These are phyloP conservation scores for Stephanodiscus minutulus DNA, from an alignment of 108 stramenopile genomes.

Conservation along the genomic window DNA sequence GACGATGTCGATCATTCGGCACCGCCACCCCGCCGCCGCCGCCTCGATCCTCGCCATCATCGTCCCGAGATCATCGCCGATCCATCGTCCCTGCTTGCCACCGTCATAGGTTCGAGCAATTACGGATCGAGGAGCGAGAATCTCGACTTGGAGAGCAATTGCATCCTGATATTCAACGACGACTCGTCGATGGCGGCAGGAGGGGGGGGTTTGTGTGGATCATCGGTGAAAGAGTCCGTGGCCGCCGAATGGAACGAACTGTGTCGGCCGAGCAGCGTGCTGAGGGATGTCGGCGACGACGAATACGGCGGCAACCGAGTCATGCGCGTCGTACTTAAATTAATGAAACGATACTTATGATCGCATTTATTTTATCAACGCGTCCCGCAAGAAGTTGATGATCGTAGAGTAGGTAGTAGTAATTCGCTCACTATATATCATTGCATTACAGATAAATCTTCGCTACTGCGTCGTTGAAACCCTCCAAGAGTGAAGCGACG, in stretches of 20 bases:
- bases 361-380: too few species aligned
- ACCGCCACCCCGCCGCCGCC: not conserved
- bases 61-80: slow-evolving; percentile 24
- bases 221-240: slow-evolving; percentile 18
- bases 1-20: not conserved
- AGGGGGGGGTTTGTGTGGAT: too few species aligned
- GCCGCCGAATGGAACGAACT: slow-evolving; percentile 48
- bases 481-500: slow-evolving; percentile 64
- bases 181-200: too few species aligned
- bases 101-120: slow-evolving; percentile 78
- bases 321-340: slow-evolving; percentile 22
- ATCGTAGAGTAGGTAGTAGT: too few species aligned
- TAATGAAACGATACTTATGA: slow-evolving; percentile 39
- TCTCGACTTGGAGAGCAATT: slow-evolving; percentile 84
- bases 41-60: not conserved
- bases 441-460: slow-evolving; percentile 70
- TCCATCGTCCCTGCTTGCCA: slow-evolving; percentile 47
- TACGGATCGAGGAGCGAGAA: slow-evolving; percentile 73
- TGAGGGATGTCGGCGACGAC: not conserved
- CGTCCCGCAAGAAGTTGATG: too few species aligned
- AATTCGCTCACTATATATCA: too few species aligned
- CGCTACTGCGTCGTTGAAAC: slow-evolving; percentile 76
- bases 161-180: slow-evolving; percentile 66
- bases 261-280: slow-evolving; percentile 27
- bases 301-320: slow-evolving; percentile 10